Percentiles rank a stretch among this genome's conserved stretches.
Evolutionary conservation across 768 basidiomycete species (phyloP).

Genomic region (Boletus patriciae): DNA sequence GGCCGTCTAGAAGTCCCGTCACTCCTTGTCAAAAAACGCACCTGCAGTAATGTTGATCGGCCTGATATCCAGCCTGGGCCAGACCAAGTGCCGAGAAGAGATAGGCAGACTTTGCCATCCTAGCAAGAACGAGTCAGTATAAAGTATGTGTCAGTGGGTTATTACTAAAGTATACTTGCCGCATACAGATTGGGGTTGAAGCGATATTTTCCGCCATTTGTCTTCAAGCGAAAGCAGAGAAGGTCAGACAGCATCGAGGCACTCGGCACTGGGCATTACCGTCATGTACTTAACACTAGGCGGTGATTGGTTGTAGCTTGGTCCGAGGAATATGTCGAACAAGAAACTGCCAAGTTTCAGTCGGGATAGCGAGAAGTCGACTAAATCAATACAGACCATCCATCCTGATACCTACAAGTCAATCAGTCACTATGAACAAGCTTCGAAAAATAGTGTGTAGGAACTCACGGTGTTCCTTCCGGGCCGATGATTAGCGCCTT

Average conservation of each 20-base stretch:
- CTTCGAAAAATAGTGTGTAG: neutral
- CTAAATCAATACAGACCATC: conserved; percentile 58
- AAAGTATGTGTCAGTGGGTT: neutral
- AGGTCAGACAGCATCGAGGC: conserved; percentile 12
- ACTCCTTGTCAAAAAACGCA: conserved; percentile 25
- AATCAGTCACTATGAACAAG: conserved; percentile 1
- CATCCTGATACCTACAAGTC: conserved; percentile 74
- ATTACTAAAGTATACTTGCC: conserved; percentile 41
- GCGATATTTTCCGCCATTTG: conserved; percentile 83
- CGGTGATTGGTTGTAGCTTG: conserved; percentile 85
- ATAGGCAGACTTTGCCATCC: conserved; percentile 95
- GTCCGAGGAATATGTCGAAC: conserved; percentile 92
- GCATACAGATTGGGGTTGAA: conserved; percentile 97
- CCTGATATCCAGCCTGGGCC: conserved; percentile 95
- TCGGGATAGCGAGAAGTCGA: neutral
- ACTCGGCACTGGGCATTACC: conserved; percentile 27
- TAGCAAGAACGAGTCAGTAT: conserved; percentile 27
- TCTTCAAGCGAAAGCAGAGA: conserved; percentile 41
- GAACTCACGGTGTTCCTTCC: conserved; percentile 85
- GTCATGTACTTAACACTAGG: conserved; percentile 73
- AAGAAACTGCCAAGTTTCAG: conserved; percentile 47
- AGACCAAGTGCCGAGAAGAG: conserved; percentile 87
- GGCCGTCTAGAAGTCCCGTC: neutral
- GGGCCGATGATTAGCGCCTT: conserved; percentile 92
- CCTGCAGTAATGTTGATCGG: conserved; percentile 86